These are phyloP conservation scores for Saccharomyces paradoxus DNA, from an alignment of 805 yeast species.

Conservation along the genomic window DNA sequence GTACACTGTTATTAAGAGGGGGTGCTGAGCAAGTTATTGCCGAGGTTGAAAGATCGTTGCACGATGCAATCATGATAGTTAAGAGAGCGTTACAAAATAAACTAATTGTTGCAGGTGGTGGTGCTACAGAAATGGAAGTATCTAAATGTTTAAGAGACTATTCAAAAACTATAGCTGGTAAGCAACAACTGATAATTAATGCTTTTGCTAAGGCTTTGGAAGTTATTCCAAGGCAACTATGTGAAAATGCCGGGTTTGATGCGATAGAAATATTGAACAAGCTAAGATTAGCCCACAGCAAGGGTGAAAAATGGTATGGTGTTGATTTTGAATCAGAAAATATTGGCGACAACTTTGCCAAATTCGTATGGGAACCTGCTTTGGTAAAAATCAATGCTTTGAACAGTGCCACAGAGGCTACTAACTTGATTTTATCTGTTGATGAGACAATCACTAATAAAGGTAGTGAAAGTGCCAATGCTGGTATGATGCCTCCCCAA, in stretches of 20 bases:
- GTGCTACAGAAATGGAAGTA: slow-evolving; percentile 96
- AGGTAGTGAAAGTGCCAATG: slow-evolving; percentile 48
- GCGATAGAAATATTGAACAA: slow-evolving; percentile 90
- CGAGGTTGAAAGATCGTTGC: slow-evolving; percentile 94
- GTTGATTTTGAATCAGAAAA: slow-evolving; percentile 80
- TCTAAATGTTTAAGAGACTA: slow-evolving; percentile 82
- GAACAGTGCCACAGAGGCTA: slow-evolving; percentile 94
- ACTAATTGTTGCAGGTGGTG: slow-evolving; percentile 94
- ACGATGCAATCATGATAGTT: slow-evolving; percentile 97
- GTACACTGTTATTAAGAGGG: slow-evolving; percentile 89
- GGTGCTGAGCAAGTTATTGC: slow-evolving; percentile 98
- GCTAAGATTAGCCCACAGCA: slow-evolving; percentile 87
- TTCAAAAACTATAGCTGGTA: slow-evolving; percentile 84
- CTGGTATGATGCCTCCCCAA: slow-evolving; percentile 41
- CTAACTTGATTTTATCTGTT: slow-evolving; percentile 83
- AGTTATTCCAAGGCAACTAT: slow-evolving; percentile 91
- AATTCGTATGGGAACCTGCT: slow-evolving; percentile 96
- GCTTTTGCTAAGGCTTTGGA: slow-evolving; percentile 94
- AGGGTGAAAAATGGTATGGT: slow-evolving; percentile 88
- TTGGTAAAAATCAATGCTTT: slow-evolving; percentile 90
- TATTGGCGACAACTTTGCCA: slow-evolving; percentile 75
- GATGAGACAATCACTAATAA: slow-evolving; percentile 86
- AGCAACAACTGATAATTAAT: slow-evolving; percentile 85
- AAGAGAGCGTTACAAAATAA: slow-evolving; percentile 86
- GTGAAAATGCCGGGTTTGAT: slow-evolving; percentile 98